Conservation (phyloP, 2,329 filamentous ascomycete genomes). For the Nemania diffusa region DNA sequence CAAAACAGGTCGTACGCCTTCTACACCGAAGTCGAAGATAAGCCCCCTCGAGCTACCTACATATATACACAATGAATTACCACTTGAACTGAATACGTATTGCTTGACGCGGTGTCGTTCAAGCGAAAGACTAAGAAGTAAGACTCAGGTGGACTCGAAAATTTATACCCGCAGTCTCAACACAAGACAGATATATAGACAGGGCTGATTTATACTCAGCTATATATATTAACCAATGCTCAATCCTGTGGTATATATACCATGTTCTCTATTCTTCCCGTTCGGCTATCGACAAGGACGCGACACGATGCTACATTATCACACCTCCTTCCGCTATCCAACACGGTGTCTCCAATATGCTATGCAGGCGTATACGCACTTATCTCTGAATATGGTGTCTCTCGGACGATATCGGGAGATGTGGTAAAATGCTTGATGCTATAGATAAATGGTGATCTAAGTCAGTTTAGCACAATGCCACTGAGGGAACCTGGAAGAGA, state of each 20-base stretch:
- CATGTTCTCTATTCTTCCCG: slow-evolving; percentile 15
- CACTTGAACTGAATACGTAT: no score
- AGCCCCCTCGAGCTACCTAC: no score
- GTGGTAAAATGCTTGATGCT: not conserved
- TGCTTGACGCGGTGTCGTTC: not conserved
- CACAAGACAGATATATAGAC: slow-evolving; percentile 11
- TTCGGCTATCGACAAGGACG: slow-evolving; percentile 27
- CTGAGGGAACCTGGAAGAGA: no score
- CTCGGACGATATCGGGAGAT: not conserved
- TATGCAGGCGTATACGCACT: not conserved
- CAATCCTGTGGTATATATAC: not conserved
- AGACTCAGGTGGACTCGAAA: not conserved
- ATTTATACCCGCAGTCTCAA: not conserved
- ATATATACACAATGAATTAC: no score
- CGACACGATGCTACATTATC: slow-evolving; percentile 19
- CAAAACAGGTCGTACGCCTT: no score
- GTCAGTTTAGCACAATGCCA: no score
- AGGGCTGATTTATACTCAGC: not conserved
- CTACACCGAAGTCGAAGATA: not conserved
- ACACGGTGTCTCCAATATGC: not conserved
- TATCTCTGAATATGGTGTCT: not conserved
- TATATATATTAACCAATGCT: slow-evolving; percentile 18
- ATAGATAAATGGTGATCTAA: no score
- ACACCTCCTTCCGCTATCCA: slow-evolving; percentile 2
- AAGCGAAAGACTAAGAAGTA: not conserved